phyloP scores from a whole-genome alignment of 768 basidiomycete genomes.

The Mrakia blollopis region DNA sequence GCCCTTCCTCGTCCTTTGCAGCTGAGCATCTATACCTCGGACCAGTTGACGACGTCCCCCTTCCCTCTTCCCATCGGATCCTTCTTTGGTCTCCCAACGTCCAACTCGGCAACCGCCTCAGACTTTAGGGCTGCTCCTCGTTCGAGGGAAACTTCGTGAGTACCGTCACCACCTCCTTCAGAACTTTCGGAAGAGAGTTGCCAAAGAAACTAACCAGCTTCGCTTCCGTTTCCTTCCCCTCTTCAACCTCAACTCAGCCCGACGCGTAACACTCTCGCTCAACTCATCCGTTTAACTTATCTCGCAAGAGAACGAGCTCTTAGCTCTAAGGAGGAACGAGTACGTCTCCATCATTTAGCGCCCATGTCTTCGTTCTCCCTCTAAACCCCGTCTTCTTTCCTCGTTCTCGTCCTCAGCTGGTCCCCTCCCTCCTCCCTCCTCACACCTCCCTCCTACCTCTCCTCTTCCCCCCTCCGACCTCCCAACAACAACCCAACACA shows the following conservation, averaged over 20 bases:
- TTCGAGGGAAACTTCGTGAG: slow-evolving; percentile 4
- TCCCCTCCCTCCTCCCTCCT: background rate
- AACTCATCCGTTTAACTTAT: background rate
- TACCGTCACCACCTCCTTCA: too few species aligned
- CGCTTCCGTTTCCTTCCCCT: background rate
- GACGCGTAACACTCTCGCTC: slow-evolving; percentile 7
- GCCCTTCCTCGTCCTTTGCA: background rate
- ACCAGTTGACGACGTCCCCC: background rate
- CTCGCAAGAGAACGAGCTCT: slow-evolving; percentile 1
- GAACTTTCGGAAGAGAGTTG: background rate
- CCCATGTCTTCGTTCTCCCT: background rate
- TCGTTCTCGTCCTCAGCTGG: background rate
- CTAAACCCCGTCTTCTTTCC: background rate
- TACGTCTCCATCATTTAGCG: background rate
- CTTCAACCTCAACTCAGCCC: background rate
- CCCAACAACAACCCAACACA: background rate
- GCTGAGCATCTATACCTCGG: background rate
- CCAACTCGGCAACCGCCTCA: background rate
- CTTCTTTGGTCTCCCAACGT: background rate
- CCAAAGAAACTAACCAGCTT: too few species aligned
- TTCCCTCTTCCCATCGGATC: background rate
- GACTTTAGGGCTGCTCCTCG: background rate
- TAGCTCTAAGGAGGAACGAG: background rate
- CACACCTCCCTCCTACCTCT: slow-evolving; percentile 4
- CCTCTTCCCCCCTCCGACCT: slow-evolving; percentile 7